These are phyloP conservation scores for Jasminum sambac DNA, from an alignment of 257 asterid species.

Conservation along the genomic window DNA sequence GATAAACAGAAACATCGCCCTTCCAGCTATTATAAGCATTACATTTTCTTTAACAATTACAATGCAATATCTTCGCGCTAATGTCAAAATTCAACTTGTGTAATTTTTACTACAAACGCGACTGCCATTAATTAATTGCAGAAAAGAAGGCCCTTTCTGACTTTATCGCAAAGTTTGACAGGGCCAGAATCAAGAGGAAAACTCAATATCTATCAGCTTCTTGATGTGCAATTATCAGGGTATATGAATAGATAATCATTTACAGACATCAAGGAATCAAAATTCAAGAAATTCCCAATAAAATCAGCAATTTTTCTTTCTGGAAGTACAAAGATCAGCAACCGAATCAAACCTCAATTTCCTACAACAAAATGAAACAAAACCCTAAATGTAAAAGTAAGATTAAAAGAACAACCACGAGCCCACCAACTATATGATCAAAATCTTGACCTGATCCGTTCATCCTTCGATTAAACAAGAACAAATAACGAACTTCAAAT, in stretches of 20 bases:
- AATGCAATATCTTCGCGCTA: not conserved
- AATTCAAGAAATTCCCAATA: conserved; percentile 10
- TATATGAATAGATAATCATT: not conserved
- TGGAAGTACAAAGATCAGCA: conserved; percentile 16
- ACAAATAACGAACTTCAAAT: not conserved
- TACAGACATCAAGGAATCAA: conserved; percentile 6
- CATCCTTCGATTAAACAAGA: conserved; percentile 1
- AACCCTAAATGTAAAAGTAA: not conserved
- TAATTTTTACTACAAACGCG: conserved; percentile 11
- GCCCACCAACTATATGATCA: conserved; percentile 10
- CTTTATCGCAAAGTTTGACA: not conserved
- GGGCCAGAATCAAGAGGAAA: not conserved
- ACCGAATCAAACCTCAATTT: conserved; percentile 14
- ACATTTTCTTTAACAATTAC: not conserved
- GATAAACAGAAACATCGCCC: conserved; percentile 6
- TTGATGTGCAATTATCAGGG: not conserved
- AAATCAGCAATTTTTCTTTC: conserved; percentile 15
- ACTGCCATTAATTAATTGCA: not conserved
- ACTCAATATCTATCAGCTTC: not conserved
- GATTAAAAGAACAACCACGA: conserved; percentile 4
- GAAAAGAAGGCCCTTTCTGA: conserved; percentile 1
- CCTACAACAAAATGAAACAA: conserved; percentile 4
- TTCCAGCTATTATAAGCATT: not conserved
- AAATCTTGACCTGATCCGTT: not conserved
- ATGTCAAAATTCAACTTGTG: not conserved